Conservation (phyloP, 495 filamentous ascomycete species). For the Penicillium steckii region DNA sequence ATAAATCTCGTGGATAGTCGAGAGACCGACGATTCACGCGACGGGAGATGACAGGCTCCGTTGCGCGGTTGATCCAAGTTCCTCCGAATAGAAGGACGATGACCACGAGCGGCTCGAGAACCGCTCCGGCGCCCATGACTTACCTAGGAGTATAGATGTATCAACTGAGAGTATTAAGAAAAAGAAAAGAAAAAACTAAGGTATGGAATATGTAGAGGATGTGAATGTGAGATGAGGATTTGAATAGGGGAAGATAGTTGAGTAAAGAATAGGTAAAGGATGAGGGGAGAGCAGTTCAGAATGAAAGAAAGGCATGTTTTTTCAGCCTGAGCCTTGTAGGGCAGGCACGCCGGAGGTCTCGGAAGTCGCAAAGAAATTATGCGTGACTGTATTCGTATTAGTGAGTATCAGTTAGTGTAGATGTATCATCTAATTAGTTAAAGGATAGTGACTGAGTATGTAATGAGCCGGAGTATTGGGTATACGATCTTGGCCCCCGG, state of each 20-base stretch:
- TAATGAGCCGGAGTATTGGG: too few relatives aligned
- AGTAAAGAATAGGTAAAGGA: background rate
- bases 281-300: background rate
- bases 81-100: slow-evolving; percentile 57
- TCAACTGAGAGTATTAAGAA: background rate
- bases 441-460: too few relatives aligned
- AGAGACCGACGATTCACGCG: slow-evolving; percentile 17
- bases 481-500: too few relatives aligned
- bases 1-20: slow-evolving; percentile 25
- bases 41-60: slow-evolving; percentile 7
- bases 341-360: slow-evolving; percentile 1
- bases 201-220: background rate
- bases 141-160: too few relatives aligned
- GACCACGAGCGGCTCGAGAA: slow-evolving; percentile 55
- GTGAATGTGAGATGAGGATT: background rate
- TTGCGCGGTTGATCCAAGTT: slow-evolving; percentile 56
- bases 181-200: background rate
- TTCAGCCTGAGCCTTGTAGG: background rate
- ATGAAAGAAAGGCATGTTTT: background rate
- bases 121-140: slow-evolving; percentile 51
- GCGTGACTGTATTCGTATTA: background rate
- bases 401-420: background rate
- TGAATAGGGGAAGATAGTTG: background rate
- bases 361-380: background rate
- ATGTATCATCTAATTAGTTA: too few relatives aligned